These are phyloP conservation scores for Apodospora peruviana DNA, from an alignment of 495 filamentous ascomycete genomes.

Conservation along the genomic window DNA sequence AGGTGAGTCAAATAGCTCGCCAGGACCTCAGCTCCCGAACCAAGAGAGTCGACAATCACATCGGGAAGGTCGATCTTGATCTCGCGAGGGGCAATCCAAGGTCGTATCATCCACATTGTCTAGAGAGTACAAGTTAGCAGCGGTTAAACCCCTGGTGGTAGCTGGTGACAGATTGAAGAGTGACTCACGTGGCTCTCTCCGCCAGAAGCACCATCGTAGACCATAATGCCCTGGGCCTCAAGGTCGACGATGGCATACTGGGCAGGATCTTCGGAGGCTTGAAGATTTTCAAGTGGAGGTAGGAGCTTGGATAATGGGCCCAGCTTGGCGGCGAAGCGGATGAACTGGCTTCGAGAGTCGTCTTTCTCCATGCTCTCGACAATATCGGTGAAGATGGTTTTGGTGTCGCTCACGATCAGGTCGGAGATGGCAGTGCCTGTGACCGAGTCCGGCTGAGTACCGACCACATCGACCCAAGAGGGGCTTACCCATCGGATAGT, in stretches of 20 bases:
- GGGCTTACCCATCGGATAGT: conserved; percentile 92
- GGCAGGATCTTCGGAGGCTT: conserved; percentile 40
- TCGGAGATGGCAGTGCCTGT: conserved; percentile 74
- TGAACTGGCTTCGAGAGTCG: conserved; percentile 85
- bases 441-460: conserved; percentile 66
- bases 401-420: conserved; percentile 68
- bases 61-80: conserved; percentile 91
- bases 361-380: conserved; percentile 87
- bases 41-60: conserved; percentile 88
- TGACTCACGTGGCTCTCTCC: conserved; percentile 91
- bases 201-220: conserved; percentile 83
- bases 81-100: conserved; percentile 80
- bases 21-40: conserved; percentile 89
- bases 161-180: conserved; percentile 44
- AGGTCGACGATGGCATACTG: conserved; percentile 60
- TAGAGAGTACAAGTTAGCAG: too few species aligned
- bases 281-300: conserved; percentile 39
- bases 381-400: conserved; percentile 69
- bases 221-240: conserved; percentile 96
- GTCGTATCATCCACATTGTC: conserved; percentile 99
- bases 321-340: conserved; percentile 75
- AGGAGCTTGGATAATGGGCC: conserved; percentile 67
- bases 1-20: conserved; percentile 87
- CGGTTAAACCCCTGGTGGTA: too few species aligned
- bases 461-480: conserved; percentile 93